Percentiles rank a stretch among this genome's conserved stretches.
These are phyloP conservation scores for Kurtzmaniella quercitrusa DNA, from an alignment of 1,139 yeast genomes.

Conservation along the genomic window DNA sequence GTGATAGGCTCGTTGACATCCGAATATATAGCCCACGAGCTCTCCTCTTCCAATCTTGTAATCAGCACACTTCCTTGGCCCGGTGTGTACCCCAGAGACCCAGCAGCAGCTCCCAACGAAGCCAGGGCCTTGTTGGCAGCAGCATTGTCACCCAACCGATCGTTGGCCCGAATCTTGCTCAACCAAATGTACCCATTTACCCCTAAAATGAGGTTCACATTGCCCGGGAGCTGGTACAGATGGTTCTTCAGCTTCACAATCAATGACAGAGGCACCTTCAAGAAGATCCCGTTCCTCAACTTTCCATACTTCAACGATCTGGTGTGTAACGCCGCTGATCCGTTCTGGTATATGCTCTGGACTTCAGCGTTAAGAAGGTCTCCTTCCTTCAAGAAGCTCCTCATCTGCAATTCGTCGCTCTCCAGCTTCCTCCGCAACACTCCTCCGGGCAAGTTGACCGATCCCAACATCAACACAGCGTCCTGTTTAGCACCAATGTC, in stretches of 20 bases:
- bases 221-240: constrained; percentile 83
- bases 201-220: constrained; percentile 84
- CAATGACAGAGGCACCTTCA: constrained; percentile 76
- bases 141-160: constrained; percentile 16
- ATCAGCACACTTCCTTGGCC: constrained; percentile 66
- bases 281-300: constrained; percentile 82
- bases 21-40: constrained; percentile 92
- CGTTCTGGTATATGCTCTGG: constrained; percentile 83
- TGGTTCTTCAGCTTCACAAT: constrained; percentile 84
- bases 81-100: constrained; percentile 47
- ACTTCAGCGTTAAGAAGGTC: constrained; percentile 95
- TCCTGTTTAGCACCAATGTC: constrained; percentile 93
- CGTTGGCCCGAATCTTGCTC: constrained; percentile 55
- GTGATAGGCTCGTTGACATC: constrained; percentile 79
- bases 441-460: constrained; percentile 97
- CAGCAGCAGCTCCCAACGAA: constrained; percentile 29
- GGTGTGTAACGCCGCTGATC: constrained; percentile 91
- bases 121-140: constrained; percentile 32
- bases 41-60: constrained; percentile 87
- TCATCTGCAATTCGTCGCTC: constrained; percentile 94
- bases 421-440: constrained; percentile 90
- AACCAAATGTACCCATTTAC: constrained; percentile 95
- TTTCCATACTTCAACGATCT: constrained; percentile 94
- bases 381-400: constrained; percentile 92
- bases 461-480: constrained; percentile 88